Base-by-base conservation (phyloP, 352 stramenopile genomes). In the Phytophthora tentaculata region DNA sequence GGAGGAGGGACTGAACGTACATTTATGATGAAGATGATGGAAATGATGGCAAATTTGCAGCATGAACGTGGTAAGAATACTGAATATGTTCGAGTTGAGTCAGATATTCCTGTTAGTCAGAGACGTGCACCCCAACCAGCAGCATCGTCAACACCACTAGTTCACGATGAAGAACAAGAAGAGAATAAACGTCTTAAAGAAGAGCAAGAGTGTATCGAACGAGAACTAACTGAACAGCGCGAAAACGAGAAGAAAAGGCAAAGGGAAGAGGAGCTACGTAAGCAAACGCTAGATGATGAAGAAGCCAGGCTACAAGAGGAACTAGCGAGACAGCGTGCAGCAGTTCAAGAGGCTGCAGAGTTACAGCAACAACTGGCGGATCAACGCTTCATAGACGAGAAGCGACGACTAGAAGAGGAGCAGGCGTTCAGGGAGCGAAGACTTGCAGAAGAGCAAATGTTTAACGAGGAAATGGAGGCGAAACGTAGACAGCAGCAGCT, bases 11-110 rank as follows among this genome's bases (percentile, higher is more conserved):
- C 13, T 26, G 80, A 88, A 28, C 69, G 73, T 9, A 74, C 77
- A 47, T 62, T 91, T n/a, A 75, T 84, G 62, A 76, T 89, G 64
- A 73, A 70, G 29, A 89, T 91, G 77, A 89, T 91, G 72, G 79
- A 89, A 55, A 83, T 89, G 70, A 87, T 91, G 80, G 23, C 59
- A 23, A 74, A 64, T 26, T 26, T 80, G 48, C 76, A 39, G 32
- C 32, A 35, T 23, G 29, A 61, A 6, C 41, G 52, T 32, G 35
- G 10, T 9, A 14, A 56, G 8, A 24, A n/a, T 35, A 17, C 12
- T 22, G 10, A 66, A 20, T 8, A 24, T 20, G n/a, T n/a, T n/a
- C n/a, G 28, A 41, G 29, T 3, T n/a, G 13, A 8, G 35, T 13
- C 23, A 44, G 6, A 17, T 19, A 41, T n/a, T n/a, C n/a, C n/a